Conservation (phyloP, 2,329 filamentous ascomycete species). For the Alternaria sp. region DNA sequence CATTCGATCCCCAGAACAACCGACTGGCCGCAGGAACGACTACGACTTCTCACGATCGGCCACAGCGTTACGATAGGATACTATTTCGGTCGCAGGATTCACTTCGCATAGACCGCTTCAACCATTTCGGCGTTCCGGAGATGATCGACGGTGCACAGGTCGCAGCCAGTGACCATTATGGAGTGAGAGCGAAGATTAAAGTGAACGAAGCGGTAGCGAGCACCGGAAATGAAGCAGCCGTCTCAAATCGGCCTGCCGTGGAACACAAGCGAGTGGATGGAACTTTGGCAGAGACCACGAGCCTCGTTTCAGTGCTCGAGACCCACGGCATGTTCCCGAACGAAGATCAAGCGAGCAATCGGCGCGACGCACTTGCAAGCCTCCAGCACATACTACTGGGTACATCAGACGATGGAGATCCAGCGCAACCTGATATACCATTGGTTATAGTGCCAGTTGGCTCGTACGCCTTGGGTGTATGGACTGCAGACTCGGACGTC, state of each 20-base stretch:
- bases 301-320: conserved; percentile 21
- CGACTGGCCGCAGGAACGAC: conserved; percentile 60
- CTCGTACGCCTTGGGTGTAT: conserved; percentile 68
- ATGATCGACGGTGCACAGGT: conserved; percentile 19
- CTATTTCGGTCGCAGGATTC: conserved; percentile 56
- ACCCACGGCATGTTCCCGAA: conserved; percentile 54
- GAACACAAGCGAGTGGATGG: conserved; percentile 14
- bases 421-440: conserved; percentile 31
- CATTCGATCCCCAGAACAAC: conserved; percentile 67
- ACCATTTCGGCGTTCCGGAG: conserved; percentile 62
- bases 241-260: conserved; percentile 14
- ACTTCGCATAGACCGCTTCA: conserved; percentile 57
- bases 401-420: conserved; percentile 16
- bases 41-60: conserved; percentile 63
- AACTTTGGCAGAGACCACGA: conserved; percentile 11
- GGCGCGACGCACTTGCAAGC: conserved; percentile 55
- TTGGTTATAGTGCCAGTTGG: conserved; percentile 68
- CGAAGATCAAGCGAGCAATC: conserved; percentile 50
- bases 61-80: conserved; percentile 71
- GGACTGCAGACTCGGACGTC: conserved; percentile 66
- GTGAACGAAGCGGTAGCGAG: conserved; percentile 15
- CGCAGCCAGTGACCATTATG: conserved; percentile 60
- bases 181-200: conserved; percentile 51
- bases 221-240: not conserved
- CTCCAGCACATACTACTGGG: conserved; percentile 55